A percentile compares a stretch with the other conserved stretches of the same genome.
Evolutionary conservation across 2,329 filamentous ascomycete species (phyloP).

Genomic region (Fusarium phyllophilum): DNA sequence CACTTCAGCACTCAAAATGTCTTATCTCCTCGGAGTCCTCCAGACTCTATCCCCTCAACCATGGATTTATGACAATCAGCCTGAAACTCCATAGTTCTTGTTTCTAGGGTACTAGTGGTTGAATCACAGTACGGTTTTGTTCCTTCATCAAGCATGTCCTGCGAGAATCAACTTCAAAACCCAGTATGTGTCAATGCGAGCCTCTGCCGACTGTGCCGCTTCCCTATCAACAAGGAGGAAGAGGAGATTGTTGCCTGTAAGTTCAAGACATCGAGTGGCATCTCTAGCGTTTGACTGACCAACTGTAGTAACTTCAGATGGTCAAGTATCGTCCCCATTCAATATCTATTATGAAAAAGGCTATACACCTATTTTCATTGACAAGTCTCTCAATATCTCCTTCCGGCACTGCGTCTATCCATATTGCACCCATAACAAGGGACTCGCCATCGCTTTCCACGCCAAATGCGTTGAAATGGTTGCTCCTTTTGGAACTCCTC

Average conservation of each 20-base stretch:
- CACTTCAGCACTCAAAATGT: neutral
- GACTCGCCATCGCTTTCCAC: slow-evolving; percentile 2
- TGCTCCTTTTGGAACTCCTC: neutral
- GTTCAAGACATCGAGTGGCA: fast-evolving
- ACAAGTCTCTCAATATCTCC: neutral
- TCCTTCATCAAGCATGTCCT: neutral
- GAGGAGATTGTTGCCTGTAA: neutral
- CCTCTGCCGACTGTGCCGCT: slow-evolving; percentile 1
- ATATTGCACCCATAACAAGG: neutral
- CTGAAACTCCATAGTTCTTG: neutral
- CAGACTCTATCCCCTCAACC: neutral
- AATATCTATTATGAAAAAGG: neutral
- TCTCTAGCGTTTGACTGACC: neutral
- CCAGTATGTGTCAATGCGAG: slow-evolving; percentile 10
- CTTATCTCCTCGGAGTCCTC: neutral
- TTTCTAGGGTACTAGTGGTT: neutral
- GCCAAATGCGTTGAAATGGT: neutral
- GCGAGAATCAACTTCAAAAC: slow-evolving; percentile 5
- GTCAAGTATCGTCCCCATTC: neutral
- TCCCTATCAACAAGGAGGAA: neutral
- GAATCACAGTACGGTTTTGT: neutral
- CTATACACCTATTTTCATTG: neutral
- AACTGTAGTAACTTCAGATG: neutral
- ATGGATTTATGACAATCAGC: neutral
- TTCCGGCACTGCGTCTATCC: neutral